A percentile compares a stretch with the other conserved stretches of the same genome.
Evolutionary conservation across 2,329 filamentous ascomycete genomes (phyloP).

Genomic region (Cordyceps tenuipes): DNA sequence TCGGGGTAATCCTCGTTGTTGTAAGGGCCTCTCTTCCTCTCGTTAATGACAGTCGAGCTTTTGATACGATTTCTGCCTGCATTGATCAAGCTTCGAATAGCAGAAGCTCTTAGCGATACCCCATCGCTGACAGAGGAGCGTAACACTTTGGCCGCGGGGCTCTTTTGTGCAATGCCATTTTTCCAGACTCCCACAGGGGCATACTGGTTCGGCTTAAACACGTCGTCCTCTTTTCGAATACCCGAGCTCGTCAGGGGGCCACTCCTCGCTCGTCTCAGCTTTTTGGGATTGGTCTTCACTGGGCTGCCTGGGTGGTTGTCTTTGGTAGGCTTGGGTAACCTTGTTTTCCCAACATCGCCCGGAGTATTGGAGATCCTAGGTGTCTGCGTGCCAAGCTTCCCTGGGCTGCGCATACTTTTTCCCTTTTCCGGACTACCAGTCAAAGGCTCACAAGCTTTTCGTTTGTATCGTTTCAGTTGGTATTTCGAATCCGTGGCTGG

Average conservation of each 20-base stretch:
- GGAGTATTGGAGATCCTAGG: neutral
- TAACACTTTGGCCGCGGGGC: slow-evolving; percentile 4
- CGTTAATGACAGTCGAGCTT: neutral
- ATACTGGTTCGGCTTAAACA: neutral
- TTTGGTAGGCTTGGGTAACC: neutral
- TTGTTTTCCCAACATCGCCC: neutral
- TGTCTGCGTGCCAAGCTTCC: neutral
- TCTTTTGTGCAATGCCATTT: slow-evolving; percentile 6
- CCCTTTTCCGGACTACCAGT: neutral
- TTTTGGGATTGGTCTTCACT: neutral
- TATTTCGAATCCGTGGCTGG: slow-evolving; percentile 9
- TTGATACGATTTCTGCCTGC: slow-evolving; percentile 3
- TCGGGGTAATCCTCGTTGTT: neutral
- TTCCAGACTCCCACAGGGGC: slow-evolving; percentile 4
- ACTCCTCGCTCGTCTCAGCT: neutral
- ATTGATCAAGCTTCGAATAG: slow-evolving; percentile 8
- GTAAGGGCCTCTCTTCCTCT: neutral
- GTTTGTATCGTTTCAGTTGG: slow-evolving; percentile 7
- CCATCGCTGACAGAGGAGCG: slow-evolving; percentile 8
- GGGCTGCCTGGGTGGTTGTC: neutral
- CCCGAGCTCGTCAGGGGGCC: neutral
- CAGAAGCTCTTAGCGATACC: slow-evolving; percentile 6
- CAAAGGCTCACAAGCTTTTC: neutral
- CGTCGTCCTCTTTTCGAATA: neutral
- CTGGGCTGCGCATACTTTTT: neutral